Percentiles rank a stretch among this genome's conserved stretches.
phyloP scores from a whole-genome alignment of 139 green algal species.

The Micromonas commoda region DNA sequence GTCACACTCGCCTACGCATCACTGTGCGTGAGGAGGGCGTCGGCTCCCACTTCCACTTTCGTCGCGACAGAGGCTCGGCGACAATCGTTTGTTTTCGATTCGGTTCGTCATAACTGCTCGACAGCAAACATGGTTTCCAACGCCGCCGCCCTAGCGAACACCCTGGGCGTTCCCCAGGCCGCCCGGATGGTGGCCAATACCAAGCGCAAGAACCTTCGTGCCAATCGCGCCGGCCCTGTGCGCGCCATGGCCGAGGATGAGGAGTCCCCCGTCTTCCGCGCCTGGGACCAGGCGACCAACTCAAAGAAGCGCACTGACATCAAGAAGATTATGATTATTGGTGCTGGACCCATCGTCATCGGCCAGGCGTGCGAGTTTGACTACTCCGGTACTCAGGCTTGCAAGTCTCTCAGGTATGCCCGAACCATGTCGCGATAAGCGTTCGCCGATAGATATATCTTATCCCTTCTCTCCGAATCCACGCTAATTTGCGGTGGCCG shows the following conservation, averaged over 20 bases:
- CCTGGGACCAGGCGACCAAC: conserved; percentile 20
- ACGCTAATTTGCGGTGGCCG: too few relatives aligned
- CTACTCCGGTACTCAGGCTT: conserved; percentile 96
- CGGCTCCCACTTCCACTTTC: too few relatives aligned
- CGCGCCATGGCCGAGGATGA: not conserved
- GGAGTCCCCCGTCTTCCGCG: conserved; percentile 4
- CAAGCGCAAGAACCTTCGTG: not conserved
- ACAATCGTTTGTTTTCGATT: too few relatives aligned
- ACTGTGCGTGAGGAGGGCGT: too few relatives aligned
- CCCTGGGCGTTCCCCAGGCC: not conserved
- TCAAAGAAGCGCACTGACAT: conserved; percentile 59
- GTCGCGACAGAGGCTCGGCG: too few relatives aligned
- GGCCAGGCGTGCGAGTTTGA: conserved; percentile 99
- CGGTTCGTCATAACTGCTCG: too few relatives aligned
- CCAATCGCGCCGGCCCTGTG: not conserved
- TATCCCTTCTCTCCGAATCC: too few relatives aligned
- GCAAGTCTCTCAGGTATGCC: conserved; percentile 97
- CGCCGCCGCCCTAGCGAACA: not conserved
- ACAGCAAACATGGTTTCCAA: not conserved
- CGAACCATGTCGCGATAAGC: conserved; percentile 35
- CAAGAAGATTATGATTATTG: conserved; percentile 85
- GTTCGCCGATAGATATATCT: conserved; percentile 6
- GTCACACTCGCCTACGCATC: too few relatives aligned
- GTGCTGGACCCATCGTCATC: conserved; percentile 96
- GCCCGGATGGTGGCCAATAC: not conserved